A percentile compares a stretch with the other conserved stretches of the same genome.
Evolutionary conservation across 2,329 filamentous ascomycete genomes (phyloP).

Genomic region (Colletotrichum horii): DNA sequence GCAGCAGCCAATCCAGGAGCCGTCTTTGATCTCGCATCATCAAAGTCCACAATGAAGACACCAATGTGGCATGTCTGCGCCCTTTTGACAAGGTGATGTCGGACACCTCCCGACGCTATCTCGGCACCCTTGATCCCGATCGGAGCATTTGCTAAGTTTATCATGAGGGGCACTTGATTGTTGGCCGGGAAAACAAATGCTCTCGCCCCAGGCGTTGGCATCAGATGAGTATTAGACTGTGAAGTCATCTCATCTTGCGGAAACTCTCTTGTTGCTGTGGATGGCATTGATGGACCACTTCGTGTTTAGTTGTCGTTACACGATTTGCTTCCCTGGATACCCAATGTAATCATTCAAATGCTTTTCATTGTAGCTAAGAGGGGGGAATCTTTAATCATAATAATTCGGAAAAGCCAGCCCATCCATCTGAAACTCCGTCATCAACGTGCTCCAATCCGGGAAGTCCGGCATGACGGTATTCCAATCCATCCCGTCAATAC

Average conservation of each 20-base stretch:
- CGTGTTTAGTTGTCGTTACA: not conserved
- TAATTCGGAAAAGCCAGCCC: slow-evolving; percentile 25
- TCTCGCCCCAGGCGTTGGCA: not conserved
- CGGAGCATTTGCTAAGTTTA: not conserved
- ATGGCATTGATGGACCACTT: accelerated
- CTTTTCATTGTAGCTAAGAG: not conserved
- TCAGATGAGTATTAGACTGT: not conserved
- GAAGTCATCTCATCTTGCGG: not conserved
- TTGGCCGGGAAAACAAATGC: not conserved
- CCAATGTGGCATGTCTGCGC: not conserved
- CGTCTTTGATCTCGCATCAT: not conserved
- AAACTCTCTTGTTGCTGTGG: not conserved
- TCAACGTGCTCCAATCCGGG: slow-evolving; percentile 31
- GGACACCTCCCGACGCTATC: slow-evolving; percentile 1
- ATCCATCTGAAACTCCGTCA: slow-evolving; percentile 34
- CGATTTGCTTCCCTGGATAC: not conserved
- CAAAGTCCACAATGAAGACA: slow-evolving; percentile 8
- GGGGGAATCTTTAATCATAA: not conserved
- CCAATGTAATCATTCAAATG: not conserved
- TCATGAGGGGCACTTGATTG: not conserved
- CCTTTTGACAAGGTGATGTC: not conserved
- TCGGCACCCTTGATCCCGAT: not conserved
- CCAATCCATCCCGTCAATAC: slow-evolving; percentile 4
- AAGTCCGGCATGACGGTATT: slow-evolving; percentile 17
- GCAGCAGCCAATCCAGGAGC: not conserved